These are phyloP conservation scores for Mycotypha africana DNA, from an alignment of 371 early-diverging fungal genomes.

Conservation along the genomic window DNA sequence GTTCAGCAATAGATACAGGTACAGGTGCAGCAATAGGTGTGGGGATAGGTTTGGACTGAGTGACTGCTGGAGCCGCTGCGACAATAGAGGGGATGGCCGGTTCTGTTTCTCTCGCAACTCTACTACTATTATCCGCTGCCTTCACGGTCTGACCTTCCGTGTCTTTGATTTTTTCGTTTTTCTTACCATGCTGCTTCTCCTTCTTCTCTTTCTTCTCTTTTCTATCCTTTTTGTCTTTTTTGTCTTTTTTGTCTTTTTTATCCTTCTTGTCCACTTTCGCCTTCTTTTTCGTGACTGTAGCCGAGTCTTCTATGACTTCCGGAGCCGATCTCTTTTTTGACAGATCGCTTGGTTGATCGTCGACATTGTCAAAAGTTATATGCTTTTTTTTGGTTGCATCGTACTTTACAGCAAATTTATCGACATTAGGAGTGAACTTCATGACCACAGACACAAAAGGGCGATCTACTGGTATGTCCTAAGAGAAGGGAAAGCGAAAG, in stretches of 20 bases:
- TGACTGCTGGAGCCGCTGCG: background rate
- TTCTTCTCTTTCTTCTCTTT: conserved; percentile 8
- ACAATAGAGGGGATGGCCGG: background rate
- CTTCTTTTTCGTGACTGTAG: background rate
- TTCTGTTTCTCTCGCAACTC: too few species aligned
- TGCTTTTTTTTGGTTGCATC: conserved; percentile 30
- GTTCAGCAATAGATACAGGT: background rate
- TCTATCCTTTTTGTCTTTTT: conserved; percentile 9
- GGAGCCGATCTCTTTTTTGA: conserved; percentile 10
- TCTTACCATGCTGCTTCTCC: too few species aligned
- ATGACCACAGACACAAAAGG: too few species aligned
- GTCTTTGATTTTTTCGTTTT: too few species aligned
- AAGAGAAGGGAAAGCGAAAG: too few species aligned
- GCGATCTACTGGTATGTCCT: too few species aligned
- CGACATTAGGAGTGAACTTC: conserved; percentile 30
- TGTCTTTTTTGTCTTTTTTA: conserved; percentile 7
- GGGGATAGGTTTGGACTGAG: background rate
- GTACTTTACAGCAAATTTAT: conserved; percentile 16
- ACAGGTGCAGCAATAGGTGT: background rate
- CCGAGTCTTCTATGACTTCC: background rate
- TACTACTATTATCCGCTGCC: too few species aligned
- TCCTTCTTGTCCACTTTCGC: conserved; percentile 10
- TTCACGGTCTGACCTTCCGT: too few species aligned
- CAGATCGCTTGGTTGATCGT: conserved; percentile 3
- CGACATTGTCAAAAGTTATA: conserved; percentile 36